Evolutionary conservation across 495 filamentous ascomycete genomes (phyloP), one percentile per base, ranked within the genome.

Genomic region (Talaromyces trachyspermus): DNA sequence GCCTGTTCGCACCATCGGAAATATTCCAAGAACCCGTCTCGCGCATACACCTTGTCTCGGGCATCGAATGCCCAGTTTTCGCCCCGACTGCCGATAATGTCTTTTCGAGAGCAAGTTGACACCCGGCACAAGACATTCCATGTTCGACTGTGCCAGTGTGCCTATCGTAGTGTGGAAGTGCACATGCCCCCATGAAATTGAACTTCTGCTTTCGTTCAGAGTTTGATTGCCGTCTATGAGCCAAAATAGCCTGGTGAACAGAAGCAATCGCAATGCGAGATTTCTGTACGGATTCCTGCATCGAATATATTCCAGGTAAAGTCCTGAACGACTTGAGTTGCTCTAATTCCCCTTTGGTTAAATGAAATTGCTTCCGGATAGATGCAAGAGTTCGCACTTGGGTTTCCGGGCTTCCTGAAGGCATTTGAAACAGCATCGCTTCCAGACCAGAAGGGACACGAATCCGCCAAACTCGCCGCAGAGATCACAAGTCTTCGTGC

Each of bases 1-100:
- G 64, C 64, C 55, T 65, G 63, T 58, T 66, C 55, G 56, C 66
- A 71, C 65, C 64, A 67, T 48, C 56, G 55, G 56, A 69, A 68
- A 54, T 69, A 61, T 22, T 59, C 55, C 50, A 69, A 54, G 59
- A 63, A 56, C 38, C 48, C 24, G 30, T 54, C 54, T 50, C 23
- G 40, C n/a, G 49, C 12, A 32, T 49, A 54, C 3, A 54, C 38
- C 43, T 57, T 64, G 48, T 63, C 54, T 49, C 60, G 54, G 59
- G 54, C 57, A 41, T 59, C 53, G 26, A 51, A 53, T 53, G 45
- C 56, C 57, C 57, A 56, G 49, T 56, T 46, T 36, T 46, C 47
- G 41, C 24, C 47, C 48, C 48, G 51, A 15, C 49, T 49, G 52
- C 57, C 59, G 47, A 61, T 53, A 27, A 65, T 58, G 51, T 49